These are phyloP conservation scores for Miscanthus lutarioriparius DNA, from an alignment of 176 grass and related monocot genomes.

Conservation along the genomic window DNA sequence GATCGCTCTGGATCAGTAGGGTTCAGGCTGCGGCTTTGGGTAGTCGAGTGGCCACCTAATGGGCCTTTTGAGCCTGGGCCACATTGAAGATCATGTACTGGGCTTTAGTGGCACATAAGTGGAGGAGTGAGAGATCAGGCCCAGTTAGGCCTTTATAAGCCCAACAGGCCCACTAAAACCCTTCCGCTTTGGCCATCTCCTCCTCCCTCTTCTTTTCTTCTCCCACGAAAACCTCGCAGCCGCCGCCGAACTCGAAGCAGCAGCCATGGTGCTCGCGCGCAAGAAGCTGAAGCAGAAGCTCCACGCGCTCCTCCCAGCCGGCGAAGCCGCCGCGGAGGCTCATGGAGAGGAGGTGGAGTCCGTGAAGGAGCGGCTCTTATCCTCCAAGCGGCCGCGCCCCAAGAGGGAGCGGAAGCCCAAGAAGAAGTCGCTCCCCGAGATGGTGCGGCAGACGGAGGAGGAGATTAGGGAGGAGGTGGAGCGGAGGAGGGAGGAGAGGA, in stretches of 20 bases:
- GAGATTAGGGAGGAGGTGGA: slow-evolving; percentile 23
- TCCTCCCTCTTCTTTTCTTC: neutral
- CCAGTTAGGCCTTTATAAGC: neutral
- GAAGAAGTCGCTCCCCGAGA: slow-evolving; percentile 31
- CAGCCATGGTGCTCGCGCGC: slow-evolving; percentile 75
- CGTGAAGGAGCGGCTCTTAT: slow-evolving; percentile 51
- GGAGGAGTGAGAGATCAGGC: neutral
- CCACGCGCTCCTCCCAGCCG: slow-evolving; percentile 32
- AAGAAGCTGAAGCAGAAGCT: slow-evolving; percentile 89
- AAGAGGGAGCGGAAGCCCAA: slow-evolving; percentile 26
- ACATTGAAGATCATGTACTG: neutral
- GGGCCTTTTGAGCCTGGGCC: neutral
- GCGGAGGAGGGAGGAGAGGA: slow-evolving; percentile 44
- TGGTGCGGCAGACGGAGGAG: slow-evolving; percentile 9
- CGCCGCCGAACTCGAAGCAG: neutral
- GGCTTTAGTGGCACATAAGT: neutral
- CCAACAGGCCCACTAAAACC: neutral
- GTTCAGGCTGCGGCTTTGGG: slow-evolving; percentile 3
- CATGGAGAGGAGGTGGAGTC: slow-evolving; percentile 13
- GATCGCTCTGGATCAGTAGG: slow-evolving; percentile 5
- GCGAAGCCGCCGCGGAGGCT: neutral
- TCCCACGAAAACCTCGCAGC: slow-evolving; percentile 22
- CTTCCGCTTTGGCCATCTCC: neutral
- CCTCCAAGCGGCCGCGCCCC: slow-evolving; percentile 55
- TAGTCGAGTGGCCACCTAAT: neutral